Evolutionary conservation across 768 basidiomycete species (phyloP), one percentile per base, ranked within the genome.

Genomic region (Vararia minispora): DNA sequence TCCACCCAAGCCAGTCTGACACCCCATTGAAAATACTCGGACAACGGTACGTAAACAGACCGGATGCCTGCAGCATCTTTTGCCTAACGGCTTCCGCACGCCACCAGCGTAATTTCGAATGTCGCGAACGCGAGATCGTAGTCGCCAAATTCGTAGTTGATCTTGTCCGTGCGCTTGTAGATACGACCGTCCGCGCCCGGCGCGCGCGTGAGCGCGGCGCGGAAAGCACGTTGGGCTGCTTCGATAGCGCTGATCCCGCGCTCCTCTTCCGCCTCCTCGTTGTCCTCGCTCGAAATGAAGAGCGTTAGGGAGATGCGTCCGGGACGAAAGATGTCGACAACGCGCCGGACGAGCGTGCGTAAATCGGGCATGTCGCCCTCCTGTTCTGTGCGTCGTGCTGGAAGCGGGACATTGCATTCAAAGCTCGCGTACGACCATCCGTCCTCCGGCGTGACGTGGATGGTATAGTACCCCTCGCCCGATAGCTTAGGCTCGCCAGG

Each of bases 361-460:
- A 98, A 63, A 58, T 88, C 79, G 20, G 88, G 90, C 28, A 85
- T 71, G 40, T 57, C 50, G 18, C 53, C 57, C 35, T 57, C 48
- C 28, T 49, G 43, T 39, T 57, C 53, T 39, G 61, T 61, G 12
- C 64, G 58, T 20, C 58, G 55, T 29, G 59, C 45, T 29, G 63
- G 56, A 30, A 81, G 64, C 4, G 88, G 88, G n/a, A 95, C 76
- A 60, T 99, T 99, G 65, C 89, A 94, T 62, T 99, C 95, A 65
- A 99, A 98, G 52, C 85, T 89, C 46, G 95, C 95, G 59, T 95
- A 99, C 32, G 91, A 95, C 85, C 90, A 98, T 40, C 87, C 94
- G 51, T 86, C 79, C 59, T 98, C 95, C 20, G 95, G 95, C 1
- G 95, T 99, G 43, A 98, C 94, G 57, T 99, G 95, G 40, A 99